Evolutionary conservation across 2,329 filamentous ascomycete genomes (phyloP), one percentile per base, ranked within the genome.

Genomic region (Fusarium agapanthi): DNA sequence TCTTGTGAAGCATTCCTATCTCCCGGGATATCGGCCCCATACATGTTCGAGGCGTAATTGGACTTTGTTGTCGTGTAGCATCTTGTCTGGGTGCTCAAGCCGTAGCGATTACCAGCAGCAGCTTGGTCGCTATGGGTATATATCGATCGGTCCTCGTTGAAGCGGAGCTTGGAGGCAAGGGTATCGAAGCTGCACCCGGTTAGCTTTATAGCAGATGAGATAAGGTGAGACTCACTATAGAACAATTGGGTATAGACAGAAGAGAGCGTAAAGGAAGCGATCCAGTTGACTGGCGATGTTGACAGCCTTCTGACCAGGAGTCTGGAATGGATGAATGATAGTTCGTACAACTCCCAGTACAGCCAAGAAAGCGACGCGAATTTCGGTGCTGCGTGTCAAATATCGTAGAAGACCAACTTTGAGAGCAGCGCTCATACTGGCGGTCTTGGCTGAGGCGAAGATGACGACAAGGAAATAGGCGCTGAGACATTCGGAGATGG

Each of bases 271-370:
- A 7, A 80, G 79, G 47, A 84, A 84, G 1, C 83, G 79, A 43
- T 84, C 83, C 5, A 84, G 58, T 38, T 84, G 81, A 35, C 81
- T 80, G 1, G 82, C 80, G 0, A 79, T 62, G 22, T 79, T 78
- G 4, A 78, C 80, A 0, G 83, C 82, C 18, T 77, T 80, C 63
- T 84, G 81, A 1, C 80, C 77, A 0, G 79, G 76, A 1, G 75
- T 76, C 58, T 83, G 81, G 56, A 83, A 84, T 0, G 80, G 81
- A 50, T 84, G 83, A 7, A 82, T 84, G n/a, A 83, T 76, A 18
- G 83, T 80, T 43, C 83, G 75, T n/a, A 78, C 79, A 4, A 81
- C 77, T 12, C 83, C 83, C 3, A 84, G 74, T 0, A 83, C 38
- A 0, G 82, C 81, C 22, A 84, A 65, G 6, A 77, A 75, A 7